phyloP scores from a whole-genome alignment of 306 rosid species.

The Sicyos baderoa region DNA sequence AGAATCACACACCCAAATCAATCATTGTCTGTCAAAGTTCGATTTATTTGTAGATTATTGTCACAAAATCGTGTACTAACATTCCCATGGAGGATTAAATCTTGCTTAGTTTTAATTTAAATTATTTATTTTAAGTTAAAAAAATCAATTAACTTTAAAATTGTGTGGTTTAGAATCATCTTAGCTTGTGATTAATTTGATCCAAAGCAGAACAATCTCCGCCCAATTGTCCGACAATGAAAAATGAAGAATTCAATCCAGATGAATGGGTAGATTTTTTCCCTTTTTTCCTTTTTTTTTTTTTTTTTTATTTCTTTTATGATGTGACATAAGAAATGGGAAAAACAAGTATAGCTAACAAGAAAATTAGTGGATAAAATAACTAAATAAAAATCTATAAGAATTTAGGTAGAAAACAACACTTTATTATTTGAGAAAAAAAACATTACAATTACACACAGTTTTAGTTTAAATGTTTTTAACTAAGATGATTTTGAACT shows the following conservation, averaged over 20 bases:
- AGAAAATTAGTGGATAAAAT: too few species aligned
- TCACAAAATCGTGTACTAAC: not conserved
- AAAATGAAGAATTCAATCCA: slow-evolving; percentile 1
- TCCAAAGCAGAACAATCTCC: slow-evolving; percentile 15
- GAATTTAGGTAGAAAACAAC: too few species aligned
- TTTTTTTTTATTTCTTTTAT: not conserved
- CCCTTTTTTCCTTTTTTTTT: not conserved
- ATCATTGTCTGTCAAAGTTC: slow-evolving; percentile 31
- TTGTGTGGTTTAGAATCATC: slow-evolving; percentile 14
- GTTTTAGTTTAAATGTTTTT: too few species aligned
- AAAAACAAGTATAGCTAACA: not conserved
- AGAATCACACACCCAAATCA: slow-evolving; percentile 34
- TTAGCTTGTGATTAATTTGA: slow-evolving; percentile 17
- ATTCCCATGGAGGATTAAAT: not conserved
- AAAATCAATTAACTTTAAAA: not conserved
- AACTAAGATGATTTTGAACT: too few species aligned
- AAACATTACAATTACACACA: too few species aligned
- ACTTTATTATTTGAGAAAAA: too few species aligned
- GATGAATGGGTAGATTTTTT: not conserved
- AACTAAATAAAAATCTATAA: too few species aligned
- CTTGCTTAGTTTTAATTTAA: not conserved
- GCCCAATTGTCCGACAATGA: slow-evolving; percentile 13
- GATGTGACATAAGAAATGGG: slow-evolving; percentile 15
- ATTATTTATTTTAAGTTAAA: not conserved
- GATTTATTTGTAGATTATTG: slow-evolving; percentile 18